phyloP scores from a whole-genome alignment of 805 yeast genomes.

The Starmerella bombicola region DNA sequence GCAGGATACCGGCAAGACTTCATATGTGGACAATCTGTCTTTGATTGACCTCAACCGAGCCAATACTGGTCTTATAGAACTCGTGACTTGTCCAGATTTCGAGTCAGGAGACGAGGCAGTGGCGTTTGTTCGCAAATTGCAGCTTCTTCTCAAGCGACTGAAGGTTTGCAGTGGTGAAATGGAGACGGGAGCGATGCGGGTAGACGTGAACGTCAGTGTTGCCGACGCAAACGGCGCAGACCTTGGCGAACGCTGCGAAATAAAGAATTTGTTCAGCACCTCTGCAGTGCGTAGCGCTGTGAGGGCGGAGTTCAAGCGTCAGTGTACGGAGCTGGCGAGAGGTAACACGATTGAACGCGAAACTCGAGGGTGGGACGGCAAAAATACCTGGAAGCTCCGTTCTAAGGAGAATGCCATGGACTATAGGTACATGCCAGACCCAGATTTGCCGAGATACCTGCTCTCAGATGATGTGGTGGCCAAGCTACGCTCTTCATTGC shows the following conservation, averaged over 20 bases:
- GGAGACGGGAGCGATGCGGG: slow-evolving; percentile 90
- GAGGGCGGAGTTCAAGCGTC: slow-evolving; percentile 58
- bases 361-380: slow-evolving; percentile 90
- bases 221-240: slow-evolving; percentile 13
- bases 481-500: slow-evolving; percentile 33
- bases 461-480: slow-evolving; percentile 36
- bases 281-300: slow-evolving; percentile 70
- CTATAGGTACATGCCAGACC: slow-evolving; percentile 89
- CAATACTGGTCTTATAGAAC: slow-evolving; percentile 75
- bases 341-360: slow-evolving; percentile 38
- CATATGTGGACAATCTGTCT: slow-evolving; percentile 37
- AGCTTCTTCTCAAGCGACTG: slow-evolving; percentile 52
- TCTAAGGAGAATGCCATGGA: slow-evolving; percentile 72
- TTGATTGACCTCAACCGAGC: slow-evolving; percentile 72
- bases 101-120: slow-evolving; percentile 52
- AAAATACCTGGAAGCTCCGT: slow-evolving; percentile 51
- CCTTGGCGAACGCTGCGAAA: slow-evolving; percentile 59
- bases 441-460: slow-evolving; percentile 57
- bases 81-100: slow-evolving; percentile 87
- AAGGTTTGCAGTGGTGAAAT: slow-evolving; percentile 78
- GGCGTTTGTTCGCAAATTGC: slow-evolving; percentile 71
- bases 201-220: slow-evolving; percentile 86
- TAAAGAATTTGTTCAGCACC: slow-evolving; percentile 78
- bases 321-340: slow-evolving; percentile 37
- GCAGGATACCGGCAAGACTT: slow-evolving; percentile 85